phyloP scores from a whole-genome alignment of 371 early-diverging fungal species.

The Apophysomyces ossiformis region DNA sequence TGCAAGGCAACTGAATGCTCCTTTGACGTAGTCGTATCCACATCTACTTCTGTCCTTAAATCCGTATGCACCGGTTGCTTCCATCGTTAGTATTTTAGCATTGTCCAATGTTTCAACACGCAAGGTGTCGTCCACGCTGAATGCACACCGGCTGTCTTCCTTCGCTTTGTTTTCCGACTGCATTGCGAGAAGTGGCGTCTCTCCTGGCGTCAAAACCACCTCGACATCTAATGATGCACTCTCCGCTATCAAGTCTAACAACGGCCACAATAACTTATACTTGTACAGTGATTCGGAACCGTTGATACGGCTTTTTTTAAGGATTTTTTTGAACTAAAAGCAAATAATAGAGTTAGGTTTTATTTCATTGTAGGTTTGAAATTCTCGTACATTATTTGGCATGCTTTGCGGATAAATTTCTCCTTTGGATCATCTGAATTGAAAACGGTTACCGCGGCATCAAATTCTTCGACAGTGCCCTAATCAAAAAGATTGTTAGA shows the following conservation, averaged over 20 bases:
- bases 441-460: neutral
- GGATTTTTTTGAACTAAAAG: neutral
- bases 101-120: neutral
- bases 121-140: slow-evolving; percentile 1
- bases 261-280: neutral
- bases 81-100: neutral
- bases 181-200: neutral
- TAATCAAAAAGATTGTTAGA: neutral
- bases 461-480: neutral
- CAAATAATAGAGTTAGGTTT: neutral
- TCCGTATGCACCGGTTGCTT: neutral
- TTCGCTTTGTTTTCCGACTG: slow-evolving; percentile 4
- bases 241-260: neutral
- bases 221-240: neutral
- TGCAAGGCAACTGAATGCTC: neutral
- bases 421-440: neutral
- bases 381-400: neutral
- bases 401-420: neutral
- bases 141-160: neutral
- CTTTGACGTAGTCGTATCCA: slow-evolving; percentile 4
- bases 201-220: neutral
- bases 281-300: neutral
- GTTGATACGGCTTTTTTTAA: neutral
- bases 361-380: neutral
- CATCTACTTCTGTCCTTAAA: slow-evolving; percentile 3